Percentiles rank a stretch among this genome's conserved stretches.
Conservation (phyloP, 2,329 filamentous ascomycete species). For the Trichocomaceae sp. region DNA sequence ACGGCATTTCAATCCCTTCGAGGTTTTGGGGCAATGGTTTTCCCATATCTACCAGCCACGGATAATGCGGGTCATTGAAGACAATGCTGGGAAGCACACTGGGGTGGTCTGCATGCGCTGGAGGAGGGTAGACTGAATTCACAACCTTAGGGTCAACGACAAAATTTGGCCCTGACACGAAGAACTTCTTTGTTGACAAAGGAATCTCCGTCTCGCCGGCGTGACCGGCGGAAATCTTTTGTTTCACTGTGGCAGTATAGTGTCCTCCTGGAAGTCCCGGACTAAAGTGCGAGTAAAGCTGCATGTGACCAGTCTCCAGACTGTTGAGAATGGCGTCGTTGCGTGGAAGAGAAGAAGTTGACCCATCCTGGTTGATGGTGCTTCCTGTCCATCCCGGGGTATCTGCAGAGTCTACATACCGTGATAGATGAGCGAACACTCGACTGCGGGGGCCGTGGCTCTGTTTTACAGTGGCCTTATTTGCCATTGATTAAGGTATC, state of each 20-base stretch:
- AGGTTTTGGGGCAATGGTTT: background rate
- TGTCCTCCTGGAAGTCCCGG: background rate
- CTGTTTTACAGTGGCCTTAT: background rate
- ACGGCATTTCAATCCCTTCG: background rate
- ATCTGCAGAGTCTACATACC: background rate
- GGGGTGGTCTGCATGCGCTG: background rate
- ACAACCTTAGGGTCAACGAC: background rate
- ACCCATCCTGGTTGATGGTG: background rate
- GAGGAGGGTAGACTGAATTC: background rate
- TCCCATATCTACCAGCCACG: background rate
- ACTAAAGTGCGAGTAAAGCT: background rate
- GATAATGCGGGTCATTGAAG: background rate
- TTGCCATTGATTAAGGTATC: background rate
- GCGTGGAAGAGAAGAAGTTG: too few species aligned
- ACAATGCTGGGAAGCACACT: background rate
- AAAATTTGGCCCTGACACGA: background rate
- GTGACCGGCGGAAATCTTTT: background rate
- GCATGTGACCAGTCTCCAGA: background rate
- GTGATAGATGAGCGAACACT: background rate
- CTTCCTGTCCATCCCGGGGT: background rate
- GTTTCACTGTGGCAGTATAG: background rate
- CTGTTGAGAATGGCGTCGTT: background rate
- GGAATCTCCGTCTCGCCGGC: background rate
- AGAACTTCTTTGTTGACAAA: background rate
- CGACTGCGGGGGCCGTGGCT: background rate